These are phyloP conservation scores for Alisma plantagoaquatica DNA, from an alignment of 106 monocot genomes.

Conservation along the genomic window DNA sequence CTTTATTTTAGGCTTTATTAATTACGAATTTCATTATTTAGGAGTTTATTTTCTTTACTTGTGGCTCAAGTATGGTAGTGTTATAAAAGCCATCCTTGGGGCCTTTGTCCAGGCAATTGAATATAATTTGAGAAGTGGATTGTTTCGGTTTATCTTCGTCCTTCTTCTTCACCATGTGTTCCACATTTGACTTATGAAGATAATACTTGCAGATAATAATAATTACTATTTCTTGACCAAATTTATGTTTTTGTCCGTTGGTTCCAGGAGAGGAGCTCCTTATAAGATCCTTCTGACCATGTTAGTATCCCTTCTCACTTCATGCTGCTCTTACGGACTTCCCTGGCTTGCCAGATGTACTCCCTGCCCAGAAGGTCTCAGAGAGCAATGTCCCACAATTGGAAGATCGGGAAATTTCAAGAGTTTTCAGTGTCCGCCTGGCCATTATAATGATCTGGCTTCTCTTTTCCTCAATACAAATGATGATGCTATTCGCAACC, in stretches of 20 bases:
- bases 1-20: too few species aligned
- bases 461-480: constrained; percentile 55
- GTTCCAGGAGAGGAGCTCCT: constrained; percentile 44
- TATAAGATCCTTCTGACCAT: constrained; percentile 52
- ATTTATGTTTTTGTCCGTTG: not conserved
- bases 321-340: constrained; percentile 49
- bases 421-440: constrained; percentile 49
- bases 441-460: constrained; percentile 56
- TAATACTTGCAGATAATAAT: too few species aligned
- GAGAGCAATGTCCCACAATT: constrained; percentile 36
- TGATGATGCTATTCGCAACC: constrained; percentile 56
- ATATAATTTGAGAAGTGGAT: too few species aligned
- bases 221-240: too few species aligned
- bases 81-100: too few species aligned
- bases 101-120: too few species aligned
- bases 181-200: too few species aligned
- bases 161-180: too few species aligned
- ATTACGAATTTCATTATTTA: too few species aligned
- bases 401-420: constrained; percentile 56
- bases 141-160: too few species aligned
- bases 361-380: constrained; percentile 29
- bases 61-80: too few species aligned
- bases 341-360: constrained; percentile 48
- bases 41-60: too few species aligned
- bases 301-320: constrained; percentile 35